A percentile compares a stretch with the other conserved stretches of the same genome.
These are phyloP conservation scores for Trichophyton verrucosum DNA, from an alignment of 2,329 filamentous ascomycete species.

Conservation along the genomic window DNA sequence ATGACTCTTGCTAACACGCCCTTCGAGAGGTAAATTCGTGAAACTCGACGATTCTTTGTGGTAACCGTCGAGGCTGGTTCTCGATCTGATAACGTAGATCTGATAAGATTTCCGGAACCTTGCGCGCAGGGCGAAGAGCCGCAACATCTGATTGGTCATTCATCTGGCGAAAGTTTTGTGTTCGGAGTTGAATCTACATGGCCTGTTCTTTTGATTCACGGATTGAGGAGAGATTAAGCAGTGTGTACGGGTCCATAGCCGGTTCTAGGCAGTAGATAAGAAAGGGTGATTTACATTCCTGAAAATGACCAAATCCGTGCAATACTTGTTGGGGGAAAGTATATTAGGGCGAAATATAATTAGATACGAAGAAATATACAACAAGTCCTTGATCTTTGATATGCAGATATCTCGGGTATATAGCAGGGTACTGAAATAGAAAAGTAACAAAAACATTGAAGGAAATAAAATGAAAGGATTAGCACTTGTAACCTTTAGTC, in stretches of 20 bases:
- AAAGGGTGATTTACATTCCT: not conserved
- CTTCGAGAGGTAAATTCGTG: not conserved
- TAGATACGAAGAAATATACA: not conserved
- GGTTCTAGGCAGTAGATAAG: not conserved
- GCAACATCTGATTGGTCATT: not conserved
- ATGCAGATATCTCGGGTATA: not conserved
- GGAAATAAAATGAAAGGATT: not conserved
- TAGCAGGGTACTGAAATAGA: not conserved
- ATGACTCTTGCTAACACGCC: not conserved
- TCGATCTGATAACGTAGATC: too few relatives aligned
- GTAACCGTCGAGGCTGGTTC: not conserved
- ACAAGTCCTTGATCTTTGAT: not conserved
- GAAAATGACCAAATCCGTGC: not conserved
- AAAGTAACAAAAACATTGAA: not conserved
- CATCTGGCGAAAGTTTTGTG: not conserved
- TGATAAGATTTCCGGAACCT: not conserved
- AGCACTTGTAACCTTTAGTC: not conserved
- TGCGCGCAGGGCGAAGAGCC: not conserved
- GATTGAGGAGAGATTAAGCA: not conserved
- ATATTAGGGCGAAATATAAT: not conserved
- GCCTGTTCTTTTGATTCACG: not conserved
- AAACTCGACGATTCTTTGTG: not conserved
- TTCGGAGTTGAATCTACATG: not conserved
- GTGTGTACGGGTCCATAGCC: not conserved
- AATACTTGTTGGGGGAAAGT: too few relatives aligned